Evolutionary conservation across 306 rosid species (phyloP).

Genomic region (Cicer bijugum): DNA sequence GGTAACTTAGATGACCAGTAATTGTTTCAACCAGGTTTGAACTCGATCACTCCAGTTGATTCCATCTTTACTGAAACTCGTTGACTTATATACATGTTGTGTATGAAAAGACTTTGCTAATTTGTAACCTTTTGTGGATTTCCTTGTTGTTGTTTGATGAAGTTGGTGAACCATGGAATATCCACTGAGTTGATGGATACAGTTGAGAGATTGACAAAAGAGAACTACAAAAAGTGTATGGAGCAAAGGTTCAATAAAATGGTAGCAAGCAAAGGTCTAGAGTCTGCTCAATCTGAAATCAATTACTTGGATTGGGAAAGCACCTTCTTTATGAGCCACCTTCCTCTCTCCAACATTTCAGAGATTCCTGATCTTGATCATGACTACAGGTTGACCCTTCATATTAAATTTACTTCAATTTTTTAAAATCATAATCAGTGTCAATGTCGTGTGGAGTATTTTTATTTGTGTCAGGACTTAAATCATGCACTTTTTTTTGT

Average conservation of each 20-base stretch:
- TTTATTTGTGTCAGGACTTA: too few species aligned
- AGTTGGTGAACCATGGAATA: conserved; percentile 87
- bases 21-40: too few species aligned
- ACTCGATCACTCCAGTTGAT: too few species aligned
- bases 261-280: conserved; percentile 67
- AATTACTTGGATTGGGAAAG: conserved; percentile 84
- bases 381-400: conserved; percentile 52
- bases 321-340: conserved; percentile 83
- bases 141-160: background rate
- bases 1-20: too few species aligned
- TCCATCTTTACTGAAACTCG: too few species aligned
- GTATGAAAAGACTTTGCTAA: conserved; percentile 1
- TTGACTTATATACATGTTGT: background rate
- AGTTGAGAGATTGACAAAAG: conserved; percentile 77
- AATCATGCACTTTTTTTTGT: background rate
- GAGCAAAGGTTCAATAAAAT: conserved; percentile 76
- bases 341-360: conserved; percentile 71
- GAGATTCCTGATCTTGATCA: conserved; percentile 64
- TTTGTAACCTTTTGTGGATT: background rate
- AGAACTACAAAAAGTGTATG: conserved; percentile 74
- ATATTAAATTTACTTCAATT: too few species aligned
- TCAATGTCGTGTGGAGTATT: too few species aligned
- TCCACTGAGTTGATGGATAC: conserved; percentile 69
- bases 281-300: conserved; percentile 60
- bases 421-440: too few species aligned